These are phyloP conservation scores for Coniochaeta sp. DNA, from an alignment of 2,329 filamentous ascomycete genomes.

Conservation along the genomic window DNA sequence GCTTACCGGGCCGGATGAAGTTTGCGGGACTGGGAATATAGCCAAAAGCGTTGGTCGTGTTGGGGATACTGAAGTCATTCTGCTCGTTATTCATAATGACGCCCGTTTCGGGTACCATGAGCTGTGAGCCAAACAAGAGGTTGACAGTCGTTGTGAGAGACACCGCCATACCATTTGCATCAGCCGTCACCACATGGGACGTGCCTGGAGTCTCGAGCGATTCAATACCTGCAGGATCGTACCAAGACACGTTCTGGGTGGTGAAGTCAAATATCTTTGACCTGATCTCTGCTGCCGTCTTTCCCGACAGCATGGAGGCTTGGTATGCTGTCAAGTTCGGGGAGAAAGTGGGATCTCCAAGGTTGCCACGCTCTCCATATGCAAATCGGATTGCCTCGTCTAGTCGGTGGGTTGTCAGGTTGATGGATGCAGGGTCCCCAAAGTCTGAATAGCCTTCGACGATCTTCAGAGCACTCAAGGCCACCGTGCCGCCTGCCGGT, in stretches of 20 bases:
- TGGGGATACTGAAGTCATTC: conserved; percentile 73
- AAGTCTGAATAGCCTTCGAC: conserved; percentile 63
- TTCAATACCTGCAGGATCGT: conserved; percentile 37
- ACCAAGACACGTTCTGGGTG: conserved; percentile 31
- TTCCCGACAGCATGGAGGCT: conserved; percentile 55
- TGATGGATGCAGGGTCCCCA: conserved; percentile 41
- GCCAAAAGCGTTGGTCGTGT: conserved; percentile 64
- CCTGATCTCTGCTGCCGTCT: conserved; percentile 44
- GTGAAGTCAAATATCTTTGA: conserved; percentile 33
- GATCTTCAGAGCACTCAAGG: conserved; percentile 66
- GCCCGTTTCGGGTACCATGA: conserved; percentile 76
- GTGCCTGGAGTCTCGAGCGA: conserved; percentile 57
- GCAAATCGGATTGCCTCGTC: conserved; percentile 79
- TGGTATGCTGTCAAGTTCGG: conserved; percentile 52
- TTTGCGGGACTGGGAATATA: conserved; percentile 69
- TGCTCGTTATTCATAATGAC: conserved; percentile 61
- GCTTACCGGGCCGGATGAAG: conserved; percentile 68
- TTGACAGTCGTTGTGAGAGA: conserved; percentile 79
- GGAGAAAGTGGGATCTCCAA: conserved; percentile 73
- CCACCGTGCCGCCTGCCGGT: conserved; percentile 67
- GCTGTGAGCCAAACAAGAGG: conserved; percentile 64
- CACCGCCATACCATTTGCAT: conserved; percentile 63
- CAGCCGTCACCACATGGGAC: conserved; percentile 59
- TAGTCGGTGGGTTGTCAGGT: conserved; percentile 67
- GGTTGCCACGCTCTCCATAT: conserved; percentile 63